phyloP scores from a whole-genome alignment of 768 basidiomycete genomes.

The Lactarius indigo region DNA sequence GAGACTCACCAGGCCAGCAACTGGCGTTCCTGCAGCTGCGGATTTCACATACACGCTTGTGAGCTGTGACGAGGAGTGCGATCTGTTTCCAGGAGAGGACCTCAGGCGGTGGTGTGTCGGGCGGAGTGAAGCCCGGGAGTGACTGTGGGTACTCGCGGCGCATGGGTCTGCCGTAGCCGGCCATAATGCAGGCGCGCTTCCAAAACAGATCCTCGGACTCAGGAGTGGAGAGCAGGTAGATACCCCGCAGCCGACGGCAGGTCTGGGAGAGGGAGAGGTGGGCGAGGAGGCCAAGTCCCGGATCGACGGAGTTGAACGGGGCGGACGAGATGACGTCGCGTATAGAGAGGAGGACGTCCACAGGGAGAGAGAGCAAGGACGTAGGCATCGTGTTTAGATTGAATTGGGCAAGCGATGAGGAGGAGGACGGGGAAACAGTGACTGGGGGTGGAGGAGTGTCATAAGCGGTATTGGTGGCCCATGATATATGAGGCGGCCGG shows the following conservation, averaged over 20 bases:
- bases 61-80: constrained; percentile 21
- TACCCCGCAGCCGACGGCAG: constrained; percentile 12
- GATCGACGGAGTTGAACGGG: constrained; percentile 16
- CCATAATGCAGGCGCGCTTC: constrained; percentile 20
- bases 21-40: constrained; percentile 26
- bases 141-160: constrained; percentile 21
- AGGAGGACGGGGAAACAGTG: constrained; percentile 1
- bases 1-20: constrained; percentile 23
- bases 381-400: background rate
- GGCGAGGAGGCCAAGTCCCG: constrained; percentile 18
- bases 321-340: constrained; percentile 25
- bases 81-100: constrained; percentile 24
- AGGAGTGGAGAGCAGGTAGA: constrained; percentile 21
- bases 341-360: constrained; percentile 25
- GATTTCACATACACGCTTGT: constrained; percentile 24
- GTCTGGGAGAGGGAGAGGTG: constrained; percentile 26
- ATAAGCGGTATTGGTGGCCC: constrained; percentile 2
- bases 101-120: constrained; percentile 1
- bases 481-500: constrained; percentile 13
- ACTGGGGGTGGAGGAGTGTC: constrained; percentile 9
- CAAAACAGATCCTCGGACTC: constrained; percentile 23
- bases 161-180: constrained; percentile 25
- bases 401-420: background rate
- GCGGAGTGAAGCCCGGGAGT: constrained; percentile 2
- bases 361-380: constrained; percentile 22